A percentile compares a stretch with the other conserved stretches of the same genome.
Evolutionary conservation across 2,329 filamentous ascomycete species (phyloP).

Genomic region (Alternaria atra): DNA sequence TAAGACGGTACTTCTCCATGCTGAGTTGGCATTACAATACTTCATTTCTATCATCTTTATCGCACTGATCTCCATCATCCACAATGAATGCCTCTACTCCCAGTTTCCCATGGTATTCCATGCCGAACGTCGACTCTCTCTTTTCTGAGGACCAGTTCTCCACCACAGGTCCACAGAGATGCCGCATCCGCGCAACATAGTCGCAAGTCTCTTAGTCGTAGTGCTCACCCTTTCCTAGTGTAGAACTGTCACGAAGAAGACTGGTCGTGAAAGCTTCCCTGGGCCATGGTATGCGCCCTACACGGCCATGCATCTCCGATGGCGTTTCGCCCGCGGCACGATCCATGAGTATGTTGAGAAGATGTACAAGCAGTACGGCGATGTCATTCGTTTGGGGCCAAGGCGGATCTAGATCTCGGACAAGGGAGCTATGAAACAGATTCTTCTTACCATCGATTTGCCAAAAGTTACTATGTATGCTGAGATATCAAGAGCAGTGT

Average conservation of each 20-base stretch:
- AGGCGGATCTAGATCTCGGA: slow-evolving; percentile 5
- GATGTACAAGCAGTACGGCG: slow-evolving; percentile 5
- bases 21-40: neutral
- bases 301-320: slow-evolving; percentile 7
- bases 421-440: slow-evolving; percentile 8
- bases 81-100: slow-evolving; percentile 3
- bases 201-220: neutral
- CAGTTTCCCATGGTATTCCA: neutral
- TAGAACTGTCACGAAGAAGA: slow-evolving; percentile 2
- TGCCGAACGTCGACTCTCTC: neutral
- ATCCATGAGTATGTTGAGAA: slow-evolving; percentile 3
- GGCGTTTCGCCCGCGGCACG: slow-evolving; percentile 6
- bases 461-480: slow-evolving; percentile 8
- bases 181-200: neutral
- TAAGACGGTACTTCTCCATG: neutral
- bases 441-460: slow-evolving; percentile 1
- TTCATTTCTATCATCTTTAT: neutral
- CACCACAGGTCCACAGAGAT: neutral
- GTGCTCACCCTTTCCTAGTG: slow-evolving; percentile 2
- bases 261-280: slow-evolving; percentile 3
- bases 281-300: slow-evolving; percentile 9
- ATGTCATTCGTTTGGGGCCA: slow-evolving; percentile 3
- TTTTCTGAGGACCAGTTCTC: neutral
- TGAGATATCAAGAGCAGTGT: no score
- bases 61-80: neutral